Evolutionary conservation across 2,329 filamentous ascomycete genomes (phyloP).

Genomic region (Xylariaceae sp.): DNA sequence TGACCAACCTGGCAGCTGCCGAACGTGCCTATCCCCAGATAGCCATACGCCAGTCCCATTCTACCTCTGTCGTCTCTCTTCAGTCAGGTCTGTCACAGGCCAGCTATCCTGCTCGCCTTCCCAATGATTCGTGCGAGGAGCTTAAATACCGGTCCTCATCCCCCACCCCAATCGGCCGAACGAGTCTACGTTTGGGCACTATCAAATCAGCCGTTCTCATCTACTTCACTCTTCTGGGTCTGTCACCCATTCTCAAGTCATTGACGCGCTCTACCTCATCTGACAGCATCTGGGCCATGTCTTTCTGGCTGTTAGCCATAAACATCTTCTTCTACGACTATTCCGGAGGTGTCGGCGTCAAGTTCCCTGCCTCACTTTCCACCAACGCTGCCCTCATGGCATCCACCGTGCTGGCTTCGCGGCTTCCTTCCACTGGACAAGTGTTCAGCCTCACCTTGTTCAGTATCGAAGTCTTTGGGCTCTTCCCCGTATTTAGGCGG

Average conservation of each 20-base stretch:
- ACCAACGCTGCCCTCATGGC: conserved; percentile 98
- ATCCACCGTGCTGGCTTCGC: conserved; percentile 88
- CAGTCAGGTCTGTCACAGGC: conserved; percentile 51
- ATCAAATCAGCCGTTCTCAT: conserved; percentile 93
- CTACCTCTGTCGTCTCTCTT: conserved; percentile 62
- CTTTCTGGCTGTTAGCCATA: conserved; percentile 88
- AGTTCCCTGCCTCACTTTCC: conserved; percentile 77
- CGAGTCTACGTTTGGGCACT: conserved; percentile 70
- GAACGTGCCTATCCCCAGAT: conserved; percentile 40
- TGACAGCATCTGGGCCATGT: conserved; percentile 98
- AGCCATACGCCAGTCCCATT: conserved; percentile 54
- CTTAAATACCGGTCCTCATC: conserved; percentile 44
- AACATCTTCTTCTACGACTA: conserved; percentile 99
- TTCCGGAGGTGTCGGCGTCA: conserved; percentile 69
- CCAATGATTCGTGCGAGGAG: conserved; percentile 44
- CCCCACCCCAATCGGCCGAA: conserved; percentile 48
- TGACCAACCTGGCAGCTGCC: conserved; percentile 49
- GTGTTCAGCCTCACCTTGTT: conserved; percentile 96
- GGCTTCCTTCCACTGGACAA: conserved; percentile 86
- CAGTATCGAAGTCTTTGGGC: conserved; percentile 94
- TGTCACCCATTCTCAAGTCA: conserved; percentile 95
- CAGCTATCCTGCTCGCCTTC: conserved; percentile 38
- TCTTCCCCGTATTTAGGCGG: conserved; percentile 96
- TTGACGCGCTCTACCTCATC: conserved; percentile 91
- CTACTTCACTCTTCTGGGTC: conserved; percentile 87